A percentile compares a stretch with the other conserved stretches of the same genome.
Evolutionary conservation across 1,139 yeast genomes (phyloP).

Genomic region (Pneumocystis canis): DNA sequence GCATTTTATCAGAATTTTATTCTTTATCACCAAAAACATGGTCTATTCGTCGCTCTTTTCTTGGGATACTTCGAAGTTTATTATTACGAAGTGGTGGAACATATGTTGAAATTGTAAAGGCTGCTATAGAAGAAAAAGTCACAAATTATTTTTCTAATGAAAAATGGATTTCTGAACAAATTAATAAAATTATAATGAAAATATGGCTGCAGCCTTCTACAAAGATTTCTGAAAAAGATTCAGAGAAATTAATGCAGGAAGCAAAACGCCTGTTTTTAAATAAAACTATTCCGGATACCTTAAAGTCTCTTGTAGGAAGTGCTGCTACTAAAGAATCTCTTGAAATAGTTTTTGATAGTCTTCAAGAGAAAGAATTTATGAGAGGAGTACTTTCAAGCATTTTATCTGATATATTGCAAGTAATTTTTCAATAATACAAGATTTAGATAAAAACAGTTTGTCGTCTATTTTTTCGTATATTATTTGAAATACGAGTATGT

Average conservation of each 20-base stretch:
- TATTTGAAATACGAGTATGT: background rate
- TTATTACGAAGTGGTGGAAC: background rate
- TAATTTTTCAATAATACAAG: background rate
- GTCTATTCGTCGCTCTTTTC: background rate
- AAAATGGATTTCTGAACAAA: slow-evolving; percentile 1
- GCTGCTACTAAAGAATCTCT: background rate
- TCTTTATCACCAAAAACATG: background rate
- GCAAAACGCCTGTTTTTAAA: background rate
- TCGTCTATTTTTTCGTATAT: background rate
- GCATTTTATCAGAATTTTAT: background rate
- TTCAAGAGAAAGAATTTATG: background rate
- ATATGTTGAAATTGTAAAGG: background rate
- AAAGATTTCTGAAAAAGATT: background rate
- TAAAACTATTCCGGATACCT: background rate
- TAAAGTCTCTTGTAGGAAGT: background rate
- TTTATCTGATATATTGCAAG: background rate
- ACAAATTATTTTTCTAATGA: background rate
- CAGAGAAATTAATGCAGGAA: background rate
- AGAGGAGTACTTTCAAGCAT: background rate
- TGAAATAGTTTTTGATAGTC: background rate
- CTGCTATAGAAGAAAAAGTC: background rate
- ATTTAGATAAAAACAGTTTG: background rate
- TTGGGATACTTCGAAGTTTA: background rate
- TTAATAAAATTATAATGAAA: background rate
- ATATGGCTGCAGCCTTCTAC: background rate